Base-by-base conservation (phyloP, 2,329 filamentous ascomycete genomes). In the Davidsoniella australis region DNA sequence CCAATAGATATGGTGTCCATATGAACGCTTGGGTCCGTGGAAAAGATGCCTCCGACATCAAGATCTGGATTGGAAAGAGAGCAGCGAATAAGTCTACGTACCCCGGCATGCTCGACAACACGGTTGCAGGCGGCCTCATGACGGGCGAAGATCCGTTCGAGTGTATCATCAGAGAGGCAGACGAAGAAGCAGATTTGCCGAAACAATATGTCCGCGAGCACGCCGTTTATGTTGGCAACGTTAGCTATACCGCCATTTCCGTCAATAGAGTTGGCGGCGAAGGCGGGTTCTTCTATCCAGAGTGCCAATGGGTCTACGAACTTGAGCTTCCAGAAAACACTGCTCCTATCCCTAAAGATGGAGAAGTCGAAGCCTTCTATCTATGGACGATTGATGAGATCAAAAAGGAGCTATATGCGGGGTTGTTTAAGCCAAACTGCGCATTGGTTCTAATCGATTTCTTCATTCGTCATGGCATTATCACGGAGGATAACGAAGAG, bases 361-460 rank as follows among this genome's bases (percentile, higher is more conserved):
- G 82, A 48, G 91, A 98, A 66, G 91, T 94, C 4, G 85, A 87
- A 59, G 76, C 78, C 54, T 96, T 96, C 61, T 74, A 77, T 60
- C 69, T 95, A 51, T 80, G 78, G 73, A 78, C 73, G 1, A 71
- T 95, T 39, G 75, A 82, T n/a, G 75, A 94, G 63, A 76, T 93
- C 41, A 75, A 79, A 62, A 68, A 71, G 51, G 78, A 80, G 41
- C 66, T 98, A 59, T 72, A 71, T 14, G 67, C 69, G 47, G 85
- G 84, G 12, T 75, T 81, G 57, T 98, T 89, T 69, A 98, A 98
- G 69, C 83, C 88, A 2, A 96, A 96, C 62, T 95, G 88, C 63
- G 82, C 84, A 12, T 62, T 91, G 51, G 76, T 94, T 44, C 66
- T 91, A 61, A 65, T 95, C 42, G 87, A 96, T 62, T 98, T 96